Evolutionary conservation across 2,329 filamentous ascomycete species (phyloP).

Genomic region (Paraconiothyrium sp.): DNA sequence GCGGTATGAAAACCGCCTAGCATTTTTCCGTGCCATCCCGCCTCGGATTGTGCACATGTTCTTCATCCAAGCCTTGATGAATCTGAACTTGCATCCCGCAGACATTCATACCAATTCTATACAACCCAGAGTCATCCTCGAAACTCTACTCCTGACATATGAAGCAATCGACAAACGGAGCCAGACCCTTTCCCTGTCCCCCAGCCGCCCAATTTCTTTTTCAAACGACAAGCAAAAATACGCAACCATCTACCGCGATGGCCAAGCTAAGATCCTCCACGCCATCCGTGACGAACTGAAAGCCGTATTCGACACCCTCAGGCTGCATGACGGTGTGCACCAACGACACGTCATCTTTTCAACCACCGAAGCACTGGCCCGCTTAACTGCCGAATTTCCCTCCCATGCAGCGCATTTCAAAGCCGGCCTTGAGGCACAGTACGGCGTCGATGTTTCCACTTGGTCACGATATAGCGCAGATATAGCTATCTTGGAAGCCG

Average conservation of each 20-base stretch:
- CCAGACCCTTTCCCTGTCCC: slow-evolving; percentile 26
- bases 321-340: slow-evolving; percentile 11
- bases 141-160: slow-evolving; percentile 34
- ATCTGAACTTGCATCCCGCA: slow-evolving; percentile 27
- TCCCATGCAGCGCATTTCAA: slow-evolving; percentile 21
- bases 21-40: slow-evolving; percentile 46
- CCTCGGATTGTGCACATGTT: slow-evolving; percentile 45
- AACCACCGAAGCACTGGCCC: slow-evolving; percentile 22
- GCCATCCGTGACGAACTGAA: slow-evolving; percentile 34
- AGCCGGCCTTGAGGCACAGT: slow-evolving; percentile 24
- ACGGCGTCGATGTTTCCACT: slow-evolving; percentile 12
- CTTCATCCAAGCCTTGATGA: slow-evolving; percentile 38
- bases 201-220: background rate
- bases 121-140: slow-evolving; percentile 31
- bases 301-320: slow-evolving; percentile 22
- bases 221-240: slow-evolving; percentile 52
- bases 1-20: slow-evolving; percentile 41
- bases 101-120: slow-evolving; percentile 26
- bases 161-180: slow-evolving; percentile 35
- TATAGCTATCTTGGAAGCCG: slow-evolving; percentile 19
- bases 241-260: slow-evolving; percentile 55
- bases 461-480: slow-evolving; percentile 5
- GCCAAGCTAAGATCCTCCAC: slow-evolving; percentile 48
- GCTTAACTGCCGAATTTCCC: slow-evolving; percentile 25
- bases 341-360: slow-evolving; percentile 25